Conservation (phyloP, 176 grass and related monocot species). For the Triticum dicoccoides region DNA sequence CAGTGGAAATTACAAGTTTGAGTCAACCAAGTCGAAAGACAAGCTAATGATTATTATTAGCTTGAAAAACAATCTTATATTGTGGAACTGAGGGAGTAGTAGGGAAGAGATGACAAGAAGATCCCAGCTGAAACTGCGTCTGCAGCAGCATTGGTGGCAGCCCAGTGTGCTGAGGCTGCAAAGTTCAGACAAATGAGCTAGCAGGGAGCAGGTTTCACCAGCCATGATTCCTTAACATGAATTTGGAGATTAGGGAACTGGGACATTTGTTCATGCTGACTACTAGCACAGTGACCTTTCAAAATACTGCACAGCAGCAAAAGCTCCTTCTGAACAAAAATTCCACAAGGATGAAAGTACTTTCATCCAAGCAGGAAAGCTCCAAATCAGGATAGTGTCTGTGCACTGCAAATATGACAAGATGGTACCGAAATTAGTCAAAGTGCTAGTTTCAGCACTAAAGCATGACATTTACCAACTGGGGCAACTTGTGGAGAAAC, state of each 20-base stretch:
- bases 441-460: slow-evolving; percentile 41
- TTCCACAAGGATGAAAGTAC: background rate
- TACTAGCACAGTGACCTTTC: slow-evolving; percentile 6
- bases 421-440: slow-evolving; percentile 47
- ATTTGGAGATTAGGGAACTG: slow-evolving; percentile 20
- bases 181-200: slow-evolving; percentile 40
- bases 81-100: background rate
- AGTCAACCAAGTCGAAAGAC: slow-evolving; percentile 12
- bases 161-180: slow-evolving; percentile 52
- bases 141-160: slow-evolving; percentile 46
- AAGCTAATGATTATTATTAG: background rate
- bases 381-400: slow-evolving; percentile 49
- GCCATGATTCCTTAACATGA: slow-evolving; percentile 28
- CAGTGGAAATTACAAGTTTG: slow-evolving; percentile 30
- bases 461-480: slow-evolving; percentile 32
- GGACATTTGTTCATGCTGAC: slow-evolving; percentile 51
- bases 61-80: too few relatives aligned
- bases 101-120: slow-evolving; percentile 12
- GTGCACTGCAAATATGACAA: slow-evolving; percentile 35
- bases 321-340: background rate
- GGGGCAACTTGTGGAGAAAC: background rate
- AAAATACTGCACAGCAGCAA: background rate
- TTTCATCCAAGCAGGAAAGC: slow-evolving; percentile 37
- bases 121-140: slow-evolving; percentile 45
- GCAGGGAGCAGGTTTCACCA: slow-evolving; percentile 43